phyloP scores from a whole-genome alignment of 2,329 filamentous ascomycete species.

The Clarireedia monteithiana region DNA sequence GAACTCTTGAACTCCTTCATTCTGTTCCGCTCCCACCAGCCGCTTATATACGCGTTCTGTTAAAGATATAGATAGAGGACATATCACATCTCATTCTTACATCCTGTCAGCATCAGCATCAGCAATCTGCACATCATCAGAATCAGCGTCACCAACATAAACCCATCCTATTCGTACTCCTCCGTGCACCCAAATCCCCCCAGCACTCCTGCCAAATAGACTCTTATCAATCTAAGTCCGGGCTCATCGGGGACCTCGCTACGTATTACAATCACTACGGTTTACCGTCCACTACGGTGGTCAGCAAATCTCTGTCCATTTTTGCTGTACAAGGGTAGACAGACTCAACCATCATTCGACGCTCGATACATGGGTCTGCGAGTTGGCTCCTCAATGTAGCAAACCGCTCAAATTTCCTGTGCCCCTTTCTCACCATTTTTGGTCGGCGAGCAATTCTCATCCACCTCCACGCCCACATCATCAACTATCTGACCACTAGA shows the following conservation, averaged over 20 bases:
- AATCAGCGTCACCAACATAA: neutral
- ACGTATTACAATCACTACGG: conserved; percentile 6
- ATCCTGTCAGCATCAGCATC: neutral
- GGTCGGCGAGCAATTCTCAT: conserved; percentile 17
- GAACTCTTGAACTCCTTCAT: too few species aligned
- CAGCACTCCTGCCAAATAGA: too few species aligned
- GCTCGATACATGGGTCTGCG: conserved; percentile 1
- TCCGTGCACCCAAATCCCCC: too few species aligned
- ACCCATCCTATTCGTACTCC: neutral
- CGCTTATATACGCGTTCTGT: too few species aligned
- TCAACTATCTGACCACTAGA: conserved; percentile 9
- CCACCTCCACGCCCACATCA: conserved; percentile 5
- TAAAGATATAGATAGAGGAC: too few species aligned
- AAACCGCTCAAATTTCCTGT: conserved; percentile 10
- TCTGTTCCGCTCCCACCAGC: too few species aligned
- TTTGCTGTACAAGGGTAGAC: conserved; percentile 4
- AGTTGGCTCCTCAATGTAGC: conserved; percentile 4
- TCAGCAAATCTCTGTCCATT: neutral
- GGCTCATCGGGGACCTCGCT: conserved; percentile 8
- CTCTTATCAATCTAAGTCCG: neutral
- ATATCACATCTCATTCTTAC: neutral
- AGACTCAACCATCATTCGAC: conserved; percentile 3
- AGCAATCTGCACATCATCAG: conserved; percentile 1
- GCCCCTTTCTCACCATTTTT: conserved; percentile 13
- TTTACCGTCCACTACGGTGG: neutral